These are phyloP conservation scores for Ascoidea tarda DNA, from an alignment of 805 yeast species.

Conservation along the genomic window DNA sequence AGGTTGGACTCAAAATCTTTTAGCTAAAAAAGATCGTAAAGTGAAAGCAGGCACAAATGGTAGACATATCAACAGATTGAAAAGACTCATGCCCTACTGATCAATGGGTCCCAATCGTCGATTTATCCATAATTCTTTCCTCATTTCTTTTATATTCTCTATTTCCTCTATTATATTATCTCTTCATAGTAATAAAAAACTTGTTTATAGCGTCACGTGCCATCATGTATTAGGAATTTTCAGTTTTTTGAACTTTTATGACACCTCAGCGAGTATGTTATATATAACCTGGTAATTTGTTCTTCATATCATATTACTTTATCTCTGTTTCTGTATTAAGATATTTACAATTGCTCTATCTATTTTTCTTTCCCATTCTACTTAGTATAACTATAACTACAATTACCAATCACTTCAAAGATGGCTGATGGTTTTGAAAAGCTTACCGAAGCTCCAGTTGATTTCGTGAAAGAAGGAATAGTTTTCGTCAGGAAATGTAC, in stretches of 20 bases:
- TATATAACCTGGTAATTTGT: no score
- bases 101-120: no score
- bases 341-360: no score
- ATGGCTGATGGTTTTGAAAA: slow-evolving; percentile 54
- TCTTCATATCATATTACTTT: neutral
- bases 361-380: no score
- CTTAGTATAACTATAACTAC: neutral
- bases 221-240: no score
- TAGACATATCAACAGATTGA: slow-evolving; percentile 44
- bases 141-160: no score
- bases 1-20: slow-evolving; percentile 58
- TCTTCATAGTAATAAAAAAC: no score
- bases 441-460: slow-evolving; percentile 75
- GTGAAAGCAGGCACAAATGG: slow-evolving; percentile 32
- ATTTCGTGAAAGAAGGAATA: slow-evolving; percentile 82
- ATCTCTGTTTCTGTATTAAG: slow-evolving; percentile 3
- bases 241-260: no score
- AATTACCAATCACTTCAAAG: slow-evolving; percentile 1
- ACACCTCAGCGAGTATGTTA: no score
- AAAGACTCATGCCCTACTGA: slow-evolving; percentile 35
- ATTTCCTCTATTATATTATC: no score
- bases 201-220: no score
- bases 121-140: no score
- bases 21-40: slow-evolving; percentile 49
- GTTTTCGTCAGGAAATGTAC: slow-evolving; percentile 85